Percentiles rank a stretch among this genome's conserved stretches.
These are phyloP conservation scores for Adansonia gregorii DNA, from an alignment of 441 rosid species.

Conservation along the genomic window DNA sequence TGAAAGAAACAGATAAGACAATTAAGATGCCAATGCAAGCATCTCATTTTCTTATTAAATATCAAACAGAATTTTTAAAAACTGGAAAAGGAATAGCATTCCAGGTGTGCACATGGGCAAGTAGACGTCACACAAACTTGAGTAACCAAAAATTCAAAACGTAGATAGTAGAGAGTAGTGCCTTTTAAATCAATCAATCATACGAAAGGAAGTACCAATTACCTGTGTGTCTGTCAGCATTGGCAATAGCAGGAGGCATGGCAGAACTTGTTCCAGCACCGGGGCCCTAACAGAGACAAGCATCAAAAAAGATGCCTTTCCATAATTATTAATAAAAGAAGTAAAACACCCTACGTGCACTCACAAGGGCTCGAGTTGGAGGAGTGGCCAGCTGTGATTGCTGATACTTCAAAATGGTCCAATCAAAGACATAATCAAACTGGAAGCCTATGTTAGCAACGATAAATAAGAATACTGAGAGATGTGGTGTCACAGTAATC, in stretches of 20 bases:
- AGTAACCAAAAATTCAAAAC: neutral
- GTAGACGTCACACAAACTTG: neutral
- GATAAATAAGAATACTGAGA: conserved; percentile 36
- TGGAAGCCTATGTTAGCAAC: conserved; percentile 74
- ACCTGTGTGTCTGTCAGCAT: conserved; percentile 78
- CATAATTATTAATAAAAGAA: conserved; percentile 1
- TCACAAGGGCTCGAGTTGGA: conserved; percentile 67
- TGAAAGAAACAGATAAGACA: neutral
- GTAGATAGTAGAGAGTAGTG: neutral
- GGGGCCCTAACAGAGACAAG: conserved; percentile 57
- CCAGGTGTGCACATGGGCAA: neutral
- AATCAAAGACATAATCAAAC: conserved; percentile 94
- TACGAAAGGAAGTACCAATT: conserved; percentile 2
- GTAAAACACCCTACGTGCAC: conserved; percentile 23
- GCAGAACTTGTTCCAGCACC: conserved; percentile 88
- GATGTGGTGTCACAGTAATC: conserved; percentile 42
- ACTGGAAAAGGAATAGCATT: neutral
- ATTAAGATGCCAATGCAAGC: neutral
- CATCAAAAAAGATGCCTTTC: conserved; percentile 27
- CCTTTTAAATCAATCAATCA: conserved; percentile 11
- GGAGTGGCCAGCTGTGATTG: conserved; percentile 87
- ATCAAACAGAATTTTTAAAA: neutral
- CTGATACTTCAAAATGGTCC: conserved; percentile 98
- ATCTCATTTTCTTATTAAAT: neutral
- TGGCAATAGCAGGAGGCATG: conserved; percentile 55